Evolutionary conservation across 441 rosid species (phyloP).

Genomic region (Corymbia citriodora): DNA sequence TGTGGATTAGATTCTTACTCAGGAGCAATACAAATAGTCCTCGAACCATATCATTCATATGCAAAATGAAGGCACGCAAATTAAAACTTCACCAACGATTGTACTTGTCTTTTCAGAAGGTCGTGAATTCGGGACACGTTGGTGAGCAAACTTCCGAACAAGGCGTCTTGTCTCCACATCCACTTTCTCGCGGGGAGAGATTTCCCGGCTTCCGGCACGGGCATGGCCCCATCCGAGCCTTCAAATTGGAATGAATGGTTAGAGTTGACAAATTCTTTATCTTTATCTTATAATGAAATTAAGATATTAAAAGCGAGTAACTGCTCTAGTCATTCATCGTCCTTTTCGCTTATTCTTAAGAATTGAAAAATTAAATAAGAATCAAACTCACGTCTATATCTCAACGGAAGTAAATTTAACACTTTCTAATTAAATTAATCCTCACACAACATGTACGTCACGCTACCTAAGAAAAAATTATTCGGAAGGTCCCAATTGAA

Average conservation of each 20-base stretch:
- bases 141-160: background rate
- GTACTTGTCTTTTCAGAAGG: rapidly evolving
- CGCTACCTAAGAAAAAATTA: too few relatives aligned
- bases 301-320: background rate
- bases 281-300: background rate
- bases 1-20: background rate
- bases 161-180: background rate
- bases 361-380: too few relatives aligned
- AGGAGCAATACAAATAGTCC: background rate
- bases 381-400: too few relatives aligned
- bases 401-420: too few relatives aligned
- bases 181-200: rapidly evolving
- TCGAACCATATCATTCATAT: background rate
- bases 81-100: background rate
- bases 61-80: background rate
- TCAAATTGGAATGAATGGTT: background rate
- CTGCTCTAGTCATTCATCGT: background rate
- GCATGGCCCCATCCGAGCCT: background rate
- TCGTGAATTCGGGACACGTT: rapidly evolving
- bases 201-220: background rate
- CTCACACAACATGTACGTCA: too few relatives aligned
- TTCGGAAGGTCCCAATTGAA: too few relatives aligned
- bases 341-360: background rate
- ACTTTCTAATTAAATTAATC: too few relatives aligned
- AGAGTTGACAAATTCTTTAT: background rate